phyloP scores from a whole-genome alignment of 495 filamentous ascomycete genomes.

The Hapsidospora chrysogenum region DNA sequence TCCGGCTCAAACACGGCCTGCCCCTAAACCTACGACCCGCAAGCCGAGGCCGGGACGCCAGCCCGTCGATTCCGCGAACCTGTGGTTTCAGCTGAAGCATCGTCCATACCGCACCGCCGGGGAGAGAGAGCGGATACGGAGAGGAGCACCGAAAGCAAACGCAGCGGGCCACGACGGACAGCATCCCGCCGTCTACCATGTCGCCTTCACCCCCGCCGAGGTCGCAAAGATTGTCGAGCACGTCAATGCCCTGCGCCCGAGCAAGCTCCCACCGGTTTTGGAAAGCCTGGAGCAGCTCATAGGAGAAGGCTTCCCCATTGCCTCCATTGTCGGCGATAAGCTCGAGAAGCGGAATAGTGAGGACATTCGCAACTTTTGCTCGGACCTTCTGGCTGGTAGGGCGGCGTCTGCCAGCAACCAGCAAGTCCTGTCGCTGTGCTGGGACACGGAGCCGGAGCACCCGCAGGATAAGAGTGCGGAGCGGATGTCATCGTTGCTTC shows the following conservation, averaged over 20 bases:
- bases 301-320: background rate
- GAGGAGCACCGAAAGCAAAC: constrained; percentile 3
- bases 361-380: constrained; percentile 18
- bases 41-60: background rate
- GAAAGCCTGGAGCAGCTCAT: constrained; percentile 1
- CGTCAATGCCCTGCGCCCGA: background rate
- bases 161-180: too few relatives aligned
- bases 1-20: too few relatives aligned
- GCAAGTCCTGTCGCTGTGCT: constrained; percentile 10
- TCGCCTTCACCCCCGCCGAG: constrained; percentile 35
- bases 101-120: constrained; percentile 17
- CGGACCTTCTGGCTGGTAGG: constrained; percentile 11
- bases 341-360: background rate
- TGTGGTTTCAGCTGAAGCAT: constrained; percentile 5
- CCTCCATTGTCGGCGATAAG: constrained; percentile 1
- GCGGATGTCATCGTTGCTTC: constrained; percentile 14
- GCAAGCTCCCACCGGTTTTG: background rate
- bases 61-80: background rate
- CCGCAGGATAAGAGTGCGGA: constrained; percentile 5
- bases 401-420: constrained; percentile 1
- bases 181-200: constrained; percentile 23
- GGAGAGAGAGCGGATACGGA: constrained; percentile 9
- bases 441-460: constrained; percentile 3
- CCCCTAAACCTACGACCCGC: too few relatives aligned
- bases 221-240: constrained; percentile 12